These are phyloP conservation scores for Phanerodontia chrysosporium DNA, from an alignment of 768 basidiomycete species.

Conservation along the genomic window DNA sequence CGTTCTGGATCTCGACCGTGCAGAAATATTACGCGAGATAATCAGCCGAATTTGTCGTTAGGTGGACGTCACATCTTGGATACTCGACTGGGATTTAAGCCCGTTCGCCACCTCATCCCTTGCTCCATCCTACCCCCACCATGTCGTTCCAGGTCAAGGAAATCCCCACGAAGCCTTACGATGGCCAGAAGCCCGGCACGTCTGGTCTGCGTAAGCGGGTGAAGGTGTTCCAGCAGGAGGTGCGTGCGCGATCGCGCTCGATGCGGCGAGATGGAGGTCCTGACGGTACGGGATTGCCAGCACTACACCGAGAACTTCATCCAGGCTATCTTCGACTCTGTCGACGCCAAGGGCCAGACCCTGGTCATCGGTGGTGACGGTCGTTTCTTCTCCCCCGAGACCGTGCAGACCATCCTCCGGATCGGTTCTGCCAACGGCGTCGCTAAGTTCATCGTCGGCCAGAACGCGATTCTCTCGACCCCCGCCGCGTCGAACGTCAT, in stretches of 20 bases:
- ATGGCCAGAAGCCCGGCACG: slow-evolving; percentile 96
- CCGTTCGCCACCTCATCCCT: slow-evolving; percentile 6
- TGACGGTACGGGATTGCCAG: slow-evolving; percentile 36
- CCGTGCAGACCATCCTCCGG: slow-evolving; percentile 87
- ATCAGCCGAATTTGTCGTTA: slow-evolving; percentile 6
- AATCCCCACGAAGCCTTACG: slow-evolving; percentile 79
- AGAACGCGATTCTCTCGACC: slow-evolving; percentile 90
- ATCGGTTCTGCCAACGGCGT: slow-evolving; percentile 95
- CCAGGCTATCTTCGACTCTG: slow-evolving; percentile 90
- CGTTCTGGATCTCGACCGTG: slow-evolving; percentile 2
- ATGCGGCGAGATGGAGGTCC: background rate
- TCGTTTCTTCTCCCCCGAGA: slow-evolving; percentile 83
- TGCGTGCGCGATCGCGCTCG: slow-evolving; percentile 28
- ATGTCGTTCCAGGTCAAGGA: slow-evolving; percentile 55
- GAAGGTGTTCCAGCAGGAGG: slow-evolving; percentile 97
- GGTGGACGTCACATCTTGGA: background rate
- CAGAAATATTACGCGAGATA: background rate
- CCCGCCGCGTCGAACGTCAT: slow-evolving; percentile 97
- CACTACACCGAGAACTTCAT: slow-evolving; percentile 99
- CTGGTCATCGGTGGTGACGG: slow-evolving; percentile 98
- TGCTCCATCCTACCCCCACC: slow-evolving; percentile 2
- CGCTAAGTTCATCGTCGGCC: slow-evolving; percentile 85
- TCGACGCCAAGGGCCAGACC: slow-evolving; percentile 73
- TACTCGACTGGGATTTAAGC: background rate
- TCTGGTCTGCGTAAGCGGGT: slow-evolving; percentile 97